Evolutionary conservation across 148 eudicot genomes (phyloP), one percentile per base, ranked within the genome.

Genomic region (Polygonum maritimum): DNA sequence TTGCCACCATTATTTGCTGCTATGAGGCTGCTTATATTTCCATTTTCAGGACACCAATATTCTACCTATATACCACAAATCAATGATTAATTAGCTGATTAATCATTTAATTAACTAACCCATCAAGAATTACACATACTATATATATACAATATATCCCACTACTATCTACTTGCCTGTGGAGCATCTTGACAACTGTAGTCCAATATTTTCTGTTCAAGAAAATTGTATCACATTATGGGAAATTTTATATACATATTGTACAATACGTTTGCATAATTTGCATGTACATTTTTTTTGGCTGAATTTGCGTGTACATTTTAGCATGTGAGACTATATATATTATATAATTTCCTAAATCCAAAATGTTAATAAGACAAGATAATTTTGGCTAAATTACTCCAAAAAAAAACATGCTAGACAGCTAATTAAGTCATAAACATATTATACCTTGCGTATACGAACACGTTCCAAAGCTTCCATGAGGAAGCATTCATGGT

Each of bases 401-500:
- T 11, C 54, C 54, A 10, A 49, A 11, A 49, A 18, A 54, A 18
- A 57, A 0, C 31, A 8, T 19, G 31, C 26, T 57, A 21, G 31
- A 11, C 6, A 57, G 14, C 5, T 65, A 16, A 26, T 26, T 26
- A 26, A 26, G 31, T 26, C 55, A 13, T 63, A 63, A 9, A 8
- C 22, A 63, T 63, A 63, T 63, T 7, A 9, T 58, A 83, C 90
- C 81, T 81, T 89, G 38, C 81, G 83, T 15, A 49, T 2, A 52
- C 85, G 77, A 47, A 89, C 71, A 8, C 79, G 83, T 79, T 82
- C 84, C 39, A 89, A 36, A 41, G 82, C 81, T 58, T 85, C 87
- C 71, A 85, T 88, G 12, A 89, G 82, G 41, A 87, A 45, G n/a
- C 79, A 84, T 73, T 87, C 92, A 31, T 87, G 79, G 67, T 80